These are phyloP conservation scores for Talaromyces atroroseus DNA, from an alignment of 2,329 filamentous ascomycete genomes.

Conservation along the genomic window DNA sequence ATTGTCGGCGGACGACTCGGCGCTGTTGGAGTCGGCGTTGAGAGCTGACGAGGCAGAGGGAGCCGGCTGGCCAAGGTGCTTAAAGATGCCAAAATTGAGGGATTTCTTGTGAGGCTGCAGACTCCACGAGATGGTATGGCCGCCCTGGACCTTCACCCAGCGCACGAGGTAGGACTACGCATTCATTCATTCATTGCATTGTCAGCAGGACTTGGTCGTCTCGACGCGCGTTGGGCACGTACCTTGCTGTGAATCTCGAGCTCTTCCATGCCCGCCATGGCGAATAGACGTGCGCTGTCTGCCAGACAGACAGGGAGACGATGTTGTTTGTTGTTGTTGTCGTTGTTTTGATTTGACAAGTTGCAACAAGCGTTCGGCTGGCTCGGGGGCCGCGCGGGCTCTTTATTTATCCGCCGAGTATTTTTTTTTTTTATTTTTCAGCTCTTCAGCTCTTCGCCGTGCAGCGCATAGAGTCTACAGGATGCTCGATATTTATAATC, in stretches of 20 bases:
- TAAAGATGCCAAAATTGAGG: conserved; percentile 96
- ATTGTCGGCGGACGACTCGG: conserved; percentile 31
- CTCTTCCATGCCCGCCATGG: conserved; percentile 92
- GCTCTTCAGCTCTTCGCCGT: no score
- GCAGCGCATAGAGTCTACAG: no score
- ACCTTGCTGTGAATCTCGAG: conserved; percentile 97
- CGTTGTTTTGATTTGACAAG: not conserved
- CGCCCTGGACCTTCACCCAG: conserved; percentile 87
- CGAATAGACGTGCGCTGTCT: not conserved
- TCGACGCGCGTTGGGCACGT: conserved; percentile 26
- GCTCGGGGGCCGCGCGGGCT: no score
- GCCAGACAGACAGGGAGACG: not conserved
- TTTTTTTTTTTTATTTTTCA: no score
- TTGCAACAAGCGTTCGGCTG: not conserved
- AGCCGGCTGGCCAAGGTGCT: conserved; percentile 73
- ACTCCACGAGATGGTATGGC: conserved; percentile 94
- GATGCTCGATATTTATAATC: no score
- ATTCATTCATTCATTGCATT: no score
- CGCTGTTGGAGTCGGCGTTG: conserved; percentile 37
- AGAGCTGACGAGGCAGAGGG: conserved; percentile 44
- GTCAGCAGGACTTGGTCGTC: conserved; percentile 2
- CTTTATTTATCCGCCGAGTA: no score
- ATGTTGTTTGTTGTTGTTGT: not conserved
- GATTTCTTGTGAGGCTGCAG: conserved; percentile 98
- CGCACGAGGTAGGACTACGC: conserved; percentile 90